phyloP scores from a whole-genome alignment of 208 protist species.

The Polymyxa betae region DNA sequence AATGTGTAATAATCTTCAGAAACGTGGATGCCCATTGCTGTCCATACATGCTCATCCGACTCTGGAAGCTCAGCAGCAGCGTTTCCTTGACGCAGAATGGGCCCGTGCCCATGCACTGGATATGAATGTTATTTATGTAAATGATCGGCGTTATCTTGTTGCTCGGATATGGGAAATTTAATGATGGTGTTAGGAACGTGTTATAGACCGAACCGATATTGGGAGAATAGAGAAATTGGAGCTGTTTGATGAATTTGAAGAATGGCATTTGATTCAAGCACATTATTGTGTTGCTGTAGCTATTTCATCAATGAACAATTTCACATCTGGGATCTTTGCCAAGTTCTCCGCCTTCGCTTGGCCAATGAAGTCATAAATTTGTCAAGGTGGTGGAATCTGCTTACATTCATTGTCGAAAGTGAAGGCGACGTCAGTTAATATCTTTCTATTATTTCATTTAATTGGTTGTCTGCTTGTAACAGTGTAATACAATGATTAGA shows the following conservation, averaged over 20 bases:
- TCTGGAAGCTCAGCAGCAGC: neutral
- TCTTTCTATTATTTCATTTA: too few species aligned
- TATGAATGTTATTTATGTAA: conserved; percentile 25
- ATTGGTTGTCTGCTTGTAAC: too few species aligned
- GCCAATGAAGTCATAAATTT: too few species aligned
- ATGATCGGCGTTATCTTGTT: neutral
- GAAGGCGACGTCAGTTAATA: too few species aligned
- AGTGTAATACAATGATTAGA: too few species aligned
- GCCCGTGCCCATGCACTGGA: neutral
- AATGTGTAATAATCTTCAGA: conserved; percentile 37
- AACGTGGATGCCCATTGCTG: conserved; percentile 19
- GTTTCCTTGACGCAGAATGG: neutral
- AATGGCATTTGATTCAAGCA: conserved; percentile 53
- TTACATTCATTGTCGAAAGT: too few species aligned
- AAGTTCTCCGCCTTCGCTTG: neutral
- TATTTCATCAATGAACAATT: neutral
- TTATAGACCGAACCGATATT: conserved; percentile 12
- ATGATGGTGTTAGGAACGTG: neutral
- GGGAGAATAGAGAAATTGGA: conserved; percentile 19
- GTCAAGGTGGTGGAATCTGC: too few species aligned
- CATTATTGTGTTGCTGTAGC: neutral
- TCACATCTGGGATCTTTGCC: neutral
- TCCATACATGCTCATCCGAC: conserved; percentile 29
- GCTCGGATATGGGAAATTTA: neutral
- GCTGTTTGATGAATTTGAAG: conserved; percentile 51